Evolutionary conservation across 2,329 filamentous ascomycete genomes (phyloP).

Genomic region (Zymoseptoria passerinii): DNA sequence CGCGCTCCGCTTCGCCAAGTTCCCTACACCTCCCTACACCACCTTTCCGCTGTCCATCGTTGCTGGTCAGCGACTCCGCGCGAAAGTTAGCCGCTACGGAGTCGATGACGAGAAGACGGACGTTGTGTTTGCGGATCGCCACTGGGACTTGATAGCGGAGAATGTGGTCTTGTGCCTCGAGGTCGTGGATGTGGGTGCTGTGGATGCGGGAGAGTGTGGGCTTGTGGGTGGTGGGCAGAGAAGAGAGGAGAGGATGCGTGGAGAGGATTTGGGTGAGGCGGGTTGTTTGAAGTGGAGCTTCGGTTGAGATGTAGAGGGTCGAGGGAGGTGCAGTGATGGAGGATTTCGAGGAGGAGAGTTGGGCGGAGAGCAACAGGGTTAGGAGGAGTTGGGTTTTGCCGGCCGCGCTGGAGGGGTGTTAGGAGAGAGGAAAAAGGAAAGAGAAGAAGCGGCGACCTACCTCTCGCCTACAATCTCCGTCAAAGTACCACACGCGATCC

Average conservation of each 20-base stretch:
- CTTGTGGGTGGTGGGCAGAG: slow-evolving; percentile 32
- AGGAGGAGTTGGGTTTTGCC: slow-evolving; percentile 95
- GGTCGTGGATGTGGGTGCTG: slow-evolving; percentile 74
- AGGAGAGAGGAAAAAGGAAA: neutral
- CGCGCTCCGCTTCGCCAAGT: slow-evolving; percentile 63
- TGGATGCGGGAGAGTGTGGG: slow-evolving; percentile 70
- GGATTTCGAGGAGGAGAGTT: slow-evolving; percentile 59
- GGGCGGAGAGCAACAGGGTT: slow-evolving; percentile 71
- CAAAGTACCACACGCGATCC: slow-evolving; percentile 70
- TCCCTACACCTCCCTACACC: slow-evolving; percentile 17
- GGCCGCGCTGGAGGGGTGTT: slow-evolving; percentile 51
- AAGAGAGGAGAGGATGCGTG: slow-evolving; percentile 53
- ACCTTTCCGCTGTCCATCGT: slow-evolving; percentile 20
- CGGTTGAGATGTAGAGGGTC: slow-evolving; percentile 91
- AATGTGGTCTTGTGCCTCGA: slow-evolving; percentile 94
- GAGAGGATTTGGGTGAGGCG: slow-evolving; percentile 73
- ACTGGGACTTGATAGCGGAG: slow-evolving; percentile 86
- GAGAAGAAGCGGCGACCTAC: slow-evolving; percentile 32
- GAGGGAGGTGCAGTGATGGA: slow-evolving; percentile 33
- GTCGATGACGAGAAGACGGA: slow-evolving; percentile 80
- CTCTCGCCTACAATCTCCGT: slow-evolving; percentile 91
- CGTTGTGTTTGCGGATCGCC: slow-evolving; percentile 62
- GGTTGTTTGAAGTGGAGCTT: slow-evolving; percentile 72
- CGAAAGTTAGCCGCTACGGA: slow-evolving; percentile 94
- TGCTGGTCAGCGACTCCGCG: slow-evolving; percentile 64